Evolutionary conservation across 2,329 filamentous ascomycete species (phyloP), one percentile per base, ranked within the genome.

Genomic region (Monilinia polystroma): DNA sequence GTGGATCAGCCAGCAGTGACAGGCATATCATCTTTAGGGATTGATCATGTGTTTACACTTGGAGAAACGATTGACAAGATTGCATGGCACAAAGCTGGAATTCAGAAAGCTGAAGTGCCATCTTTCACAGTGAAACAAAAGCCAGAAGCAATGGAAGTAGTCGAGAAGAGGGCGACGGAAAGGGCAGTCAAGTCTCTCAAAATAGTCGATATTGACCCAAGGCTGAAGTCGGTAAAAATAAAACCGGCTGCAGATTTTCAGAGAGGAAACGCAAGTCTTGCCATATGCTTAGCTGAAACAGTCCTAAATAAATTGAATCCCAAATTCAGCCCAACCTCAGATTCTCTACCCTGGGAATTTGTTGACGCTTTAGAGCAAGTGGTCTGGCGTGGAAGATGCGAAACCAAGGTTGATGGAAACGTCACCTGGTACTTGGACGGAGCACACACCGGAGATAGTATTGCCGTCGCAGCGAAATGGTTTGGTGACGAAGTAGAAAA

Each of bases 361-460:
- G 80, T 87, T 32, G 81, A 84, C 18, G 95, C 93, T 0, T 80
- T 99, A 1, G 88, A 94, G 75, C 79, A 86, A 72, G 90, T 92
- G 2, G 85, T 87, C 3, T 90, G 93, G 80, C 85, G 92, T 52
- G 95, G 94, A 4, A 85, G 95, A 56, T 97, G 93, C 75, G 86
- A 89, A 71, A 79, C 83, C 52, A 86, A 84, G 72, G 71, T 78
- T 4, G 84, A 87, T 68, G 81, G 80, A 3, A 81, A 82, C 20
- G 80, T 96, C 6, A 83, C 82, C 20, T 99, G 94, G 93, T 90
- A 93, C 75, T 85, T 99, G 26, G 95, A 99, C 75, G 93, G 95
- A 11, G 95, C 93, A 2, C 95, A 99, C 78, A 99, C 94, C 0
- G 83, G 90, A 4, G 94, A 98, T 75, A 97, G 93, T 76, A 89